Base-by-base conservation (phyloP, 306 rosid species). In the Urtica urens region DNA sequence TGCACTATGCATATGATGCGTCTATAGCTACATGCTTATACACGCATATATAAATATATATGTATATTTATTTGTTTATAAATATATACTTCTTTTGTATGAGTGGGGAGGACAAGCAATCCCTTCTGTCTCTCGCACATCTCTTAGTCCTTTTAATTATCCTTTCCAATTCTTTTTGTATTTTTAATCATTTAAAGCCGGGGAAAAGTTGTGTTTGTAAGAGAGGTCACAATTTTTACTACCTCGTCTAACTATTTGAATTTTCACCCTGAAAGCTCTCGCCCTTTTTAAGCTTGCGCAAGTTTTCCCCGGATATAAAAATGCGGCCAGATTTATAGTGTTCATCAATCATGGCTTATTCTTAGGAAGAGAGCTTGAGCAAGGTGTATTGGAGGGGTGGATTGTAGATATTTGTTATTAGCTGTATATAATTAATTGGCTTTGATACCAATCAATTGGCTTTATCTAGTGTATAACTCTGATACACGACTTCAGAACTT, bases 51-150 rank as follows among this genome's bases (percentile, higher is more conserved):
- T n/a, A n/a, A n/a, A n/a, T n/a, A n/a, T n/a, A n/a, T n/a, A n/a
- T n/a, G n/a, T n/a, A n/a, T n/a, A n/a, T n/a, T n/a, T n/a, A n/a
- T n/a, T n/a, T n/a, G n/a, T n/a, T n/a, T n/a, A n/a, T n/a, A n/a
- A n/a, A n/a, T n/a, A n/a, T n/a, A 38, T 58, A 59, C 69, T 28
- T 65, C 68, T 38, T 39, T 55, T 27, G 57, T 61, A 46, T 69
- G 74, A 43, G 74, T 67, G 70, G 76, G n/a, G 35, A 61, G 50
- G 53, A 64, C 83, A 82, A 82, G 74, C 86, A 66, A 81, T 75
- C 80, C 78, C 70, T 72, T 62, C 78, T 78, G 86, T 82, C 86
- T 72, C 47, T 67, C 46, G 53, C 76, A 75, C 84, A 62, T 58
- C 41, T 60, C 61, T 62, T 26, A 57, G 61, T 45, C 72, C 71